These are phyloP conservation scores for Microsporum audouinii DNA, from an alignment of 2,329 filamentous ascomycete genomes.

Conservation along the genomic window DNA sequence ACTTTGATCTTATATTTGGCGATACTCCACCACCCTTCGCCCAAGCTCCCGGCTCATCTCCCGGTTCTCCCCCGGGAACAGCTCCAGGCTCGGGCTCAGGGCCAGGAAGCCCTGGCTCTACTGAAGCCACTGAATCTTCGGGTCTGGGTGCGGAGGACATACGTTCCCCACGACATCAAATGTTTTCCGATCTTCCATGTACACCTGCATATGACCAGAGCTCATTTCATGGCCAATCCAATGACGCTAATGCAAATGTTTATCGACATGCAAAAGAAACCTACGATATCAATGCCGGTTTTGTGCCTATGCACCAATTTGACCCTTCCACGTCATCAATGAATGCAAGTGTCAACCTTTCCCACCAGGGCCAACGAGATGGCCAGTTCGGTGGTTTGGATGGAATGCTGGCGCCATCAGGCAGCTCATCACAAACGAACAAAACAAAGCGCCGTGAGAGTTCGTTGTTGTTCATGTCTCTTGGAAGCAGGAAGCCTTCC, in stretches of 20 bases:
- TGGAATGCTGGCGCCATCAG: conserved; percentile 31
- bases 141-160: conserved; percentile 45
- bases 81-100: not conserved
- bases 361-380: not conserved
- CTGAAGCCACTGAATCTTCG: conserved; percentile 32
- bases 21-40: conserved; percentile 4
- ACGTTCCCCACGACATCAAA: conserved; percentile 53
- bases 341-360: not conserved
- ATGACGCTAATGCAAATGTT: conserved; percentile 19
- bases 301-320: conserved; percentile 35
- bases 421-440: conserved; percentile 12
- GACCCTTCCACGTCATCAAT: not conserved
- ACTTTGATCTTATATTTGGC: conserved; percentile 71
- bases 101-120: conserved; percentile 1
- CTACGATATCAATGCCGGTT: conserved; percentile 37
- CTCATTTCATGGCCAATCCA: conserved; percentile 31
- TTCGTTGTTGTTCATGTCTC: conserved; percentile 37
- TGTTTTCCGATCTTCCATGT: conserved; percentile 52
- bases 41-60: not conserved
- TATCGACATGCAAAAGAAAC: conserved; percentile 19
- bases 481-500: conserved; percentile 22
- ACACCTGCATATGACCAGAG: conserved; percentile 52
- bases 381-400: conserved; percentile 24
- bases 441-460: conserved; percentile 40
- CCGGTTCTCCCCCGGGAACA: not conserved